Evolutionary conservation across 2,329 filamentous ascomycete species (phyloP), one percentile per base, ranked within the genome.

Genomic region (Verticillium albo-atrum): DNA sequence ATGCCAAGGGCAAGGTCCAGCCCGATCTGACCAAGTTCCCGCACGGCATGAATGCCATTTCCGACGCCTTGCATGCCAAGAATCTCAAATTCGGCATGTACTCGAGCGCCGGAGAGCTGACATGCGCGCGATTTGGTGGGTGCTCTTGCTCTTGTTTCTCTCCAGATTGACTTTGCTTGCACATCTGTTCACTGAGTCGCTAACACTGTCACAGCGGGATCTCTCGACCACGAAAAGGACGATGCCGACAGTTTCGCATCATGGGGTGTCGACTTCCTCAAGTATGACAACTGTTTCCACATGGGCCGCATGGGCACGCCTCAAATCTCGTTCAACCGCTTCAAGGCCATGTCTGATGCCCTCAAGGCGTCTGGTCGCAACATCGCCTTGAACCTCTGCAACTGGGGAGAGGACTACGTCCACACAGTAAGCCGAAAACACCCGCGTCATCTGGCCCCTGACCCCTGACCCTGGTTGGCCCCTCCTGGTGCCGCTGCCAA

Each of bases 201-300:
- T 55, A 25, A 56, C 56, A 6, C 1, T 23, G 20, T 26, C 3
- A n/a, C 14, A 61, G 63, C 79, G 23, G 82, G 79, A 2, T 80
- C 77, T 28, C 67, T 83, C 20, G 82, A 79, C 9, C 77, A 80
- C 62, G 83, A 86, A 63, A 67, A 72, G 4, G 68, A 80, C 10
- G 83, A 86, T 66, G 83, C 82, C 0, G 64, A 78, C 62, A 77
- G 76, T 1, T 85, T 82, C 63, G 79, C 80, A 1, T 72, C 74
- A 14, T 83, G 81, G 81, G 79, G 78, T 2, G 73, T 83, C 57
- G 79, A 82, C 63, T 82, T 82, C 55, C 69, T 82, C 37, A 83
- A 83, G 70, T 82, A 82, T 62, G 79, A 82, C 63, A 81, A 81
- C 63, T 82, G 79, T 64, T 71, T 71, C 60, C 69, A 71, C 52